Percentiles rank a stretch among this genome's conserved stretches.
These are phyloP conservation scores for Mychonastes homosphaera DNA, from an alignment of 139 green algal genomes.

Conservation along the genomic window DNA sequence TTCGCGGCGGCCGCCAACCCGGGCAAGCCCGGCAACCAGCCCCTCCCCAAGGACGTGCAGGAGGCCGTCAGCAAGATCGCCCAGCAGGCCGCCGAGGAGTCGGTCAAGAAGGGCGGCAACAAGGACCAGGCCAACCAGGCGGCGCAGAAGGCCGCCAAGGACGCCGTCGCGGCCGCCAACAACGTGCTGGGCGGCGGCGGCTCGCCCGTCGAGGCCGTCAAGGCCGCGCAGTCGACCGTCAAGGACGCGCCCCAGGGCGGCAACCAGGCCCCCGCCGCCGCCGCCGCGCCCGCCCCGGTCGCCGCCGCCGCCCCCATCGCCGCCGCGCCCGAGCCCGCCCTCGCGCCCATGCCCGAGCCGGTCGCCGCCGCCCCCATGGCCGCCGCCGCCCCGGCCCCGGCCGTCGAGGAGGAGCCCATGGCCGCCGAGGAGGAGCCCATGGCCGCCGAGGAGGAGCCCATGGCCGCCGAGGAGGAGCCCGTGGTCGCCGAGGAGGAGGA, in stretches of 20 bases:
- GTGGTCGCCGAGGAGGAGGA: background rate
- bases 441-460: background rate
- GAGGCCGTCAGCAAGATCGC: background rate
- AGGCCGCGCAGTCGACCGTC: constrained; percentile 7
- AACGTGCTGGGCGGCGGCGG: constrained; percentile 3
- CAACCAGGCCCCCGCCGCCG: background rate
- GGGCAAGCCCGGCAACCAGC: too few species aligned
- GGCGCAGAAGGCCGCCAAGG: constrained; percentile 7
- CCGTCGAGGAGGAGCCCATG: background rate
- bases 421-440: background rate
- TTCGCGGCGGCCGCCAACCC: too few species aligned
- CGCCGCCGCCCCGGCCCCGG: background rate
- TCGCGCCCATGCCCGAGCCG: background rate
- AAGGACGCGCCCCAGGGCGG: too few species aligned
- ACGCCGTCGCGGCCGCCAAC: constrained; percentile 7
- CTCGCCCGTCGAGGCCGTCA: background rate
- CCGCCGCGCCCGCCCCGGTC: background rate
- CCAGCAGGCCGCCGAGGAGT: constrained; percentile 11
- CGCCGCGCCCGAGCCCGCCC: background rate
- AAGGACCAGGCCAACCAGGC: constrained; percentile 16
- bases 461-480: background rate
- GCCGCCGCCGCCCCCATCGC: background rate
- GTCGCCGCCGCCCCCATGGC: background rate
- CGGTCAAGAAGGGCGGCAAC: constrained; percentile 12
- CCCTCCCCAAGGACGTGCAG: constrained; percentile 6